These are phyloP conservation scores for Candida piceae DNA, from an alignment of 805 yeast species.

Conservation along the genomic window DNA sequence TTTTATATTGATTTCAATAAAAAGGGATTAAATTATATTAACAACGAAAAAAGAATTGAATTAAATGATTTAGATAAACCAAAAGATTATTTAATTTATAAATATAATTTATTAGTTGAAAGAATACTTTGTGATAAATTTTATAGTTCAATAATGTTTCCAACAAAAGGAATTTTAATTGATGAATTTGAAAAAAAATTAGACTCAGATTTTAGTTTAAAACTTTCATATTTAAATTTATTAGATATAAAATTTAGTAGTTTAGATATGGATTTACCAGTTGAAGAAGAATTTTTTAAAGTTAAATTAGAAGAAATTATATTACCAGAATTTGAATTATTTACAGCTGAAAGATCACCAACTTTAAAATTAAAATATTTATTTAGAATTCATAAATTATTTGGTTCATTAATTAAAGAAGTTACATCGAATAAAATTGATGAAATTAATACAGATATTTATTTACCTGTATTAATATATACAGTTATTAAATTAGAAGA, in stretches of 20 bases:
- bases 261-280: slow-evolving; percentile 28
- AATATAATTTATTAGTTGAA: slow-evolving; percentile 28
- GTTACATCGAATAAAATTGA: slow-evolving; percentile 8
- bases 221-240: slow-evolving; percentile 22
- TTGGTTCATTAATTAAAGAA: slow-evolving; percentile 22
- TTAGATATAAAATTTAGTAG: slow-evolving; percentile 21
- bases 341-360: slow-evolving; percentile 31
- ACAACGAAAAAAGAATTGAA: slow-evolving; percentile 18
- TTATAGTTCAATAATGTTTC: slow-evolving; percentile 30
- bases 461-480: slow-evolving; percentile 31
- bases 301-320: slow-evolving; percentile 18
- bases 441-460: slow-evolving; percentile 29
- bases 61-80: slow-evolving; percentile 18
- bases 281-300: slow-evolving; percentile 21
- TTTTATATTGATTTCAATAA: slow-evolving; percentile 27
- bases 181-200: slow-evolving; percentile 28
- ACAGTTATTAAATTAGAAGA: slow-evolving; percentile 28
- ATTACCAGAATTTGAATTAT: slow-evolving; percentile 27
- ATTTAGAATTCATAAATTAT: slow-evolving; percentile 25
- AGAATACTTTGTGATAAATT: slow-evolving; percentile 30
- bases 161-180: slow-evolving; percentile 24
- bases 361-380: slow-evolving; percentile 30
- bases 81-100: slow-evolving; percentile 13
- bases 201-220: slow-evolving; percentile 23
- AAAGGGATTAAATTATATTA: slow-evolving; percentile 15